Base-by-base conservation (phyloP, 2,329 filamentous ascomycete species). In the Diaporthe vexans region DNA sequence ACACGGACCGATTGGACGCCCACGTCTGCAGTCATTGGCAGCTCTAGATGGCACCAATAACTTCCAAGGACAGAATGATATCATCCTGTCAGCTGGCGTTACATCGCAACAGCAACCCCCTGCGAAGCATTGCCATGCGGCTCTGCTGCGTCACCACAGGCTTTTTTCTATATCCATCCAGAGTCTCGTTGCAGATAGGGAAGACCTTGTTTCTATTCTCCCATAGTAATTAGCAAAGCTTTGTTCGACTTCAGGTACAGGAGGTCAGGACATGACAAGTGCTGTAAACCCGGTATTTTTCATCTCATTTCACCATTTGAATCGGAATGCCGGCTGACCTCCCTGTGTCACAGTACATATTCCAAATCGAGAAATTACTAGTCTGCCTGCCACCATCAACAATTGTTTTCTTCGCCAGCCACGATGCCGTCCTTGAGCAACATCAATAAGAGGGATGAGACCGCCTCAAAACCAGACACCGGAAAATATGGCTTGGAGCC, bases 391-490 rank as follows among this genome's bases (percentile, higher is more conserved):
- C 21, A 13, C 13, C 15, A 3, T 40, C 37, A 40, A 8, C 57
- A 15, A 26, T 19, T 40, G 17, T 37, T 1, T 59, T 24, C 7
- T 15, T 26, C 35, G 24, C 19, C 35, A 6, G n/a, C 13, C 35
- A 19, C 57, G 15, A 59, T 59, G 57, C 57, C 57, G 17, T 40
- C 57, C 57, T 43, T 59, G 57, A 24, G 21, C 10, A 5, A 59
- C 6, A 40, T 59, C 57, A 59, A 59, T n/a, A 59, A 43, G 57
- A 59, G 57, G 35, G 57, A 59, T 11, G 57, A 40, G 24, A 59
- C 57, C n/a, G 57, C 57, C 57, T 59, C 57, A 15, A 59, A 59
- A 40, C 57, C 57, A 59, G 57, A 59, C 57, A 59, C 57, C 13
- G 57, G 35, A 2, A 59, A 59, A 59, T 59, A 59, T 40, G 57